Percentiles rank a stretch among this genome's conserved stretches.
phyloP scores from a whole-genome alignment of 225 moss, liverwort and hornwort species.

The Antitrichia curtipendula region DNA sequence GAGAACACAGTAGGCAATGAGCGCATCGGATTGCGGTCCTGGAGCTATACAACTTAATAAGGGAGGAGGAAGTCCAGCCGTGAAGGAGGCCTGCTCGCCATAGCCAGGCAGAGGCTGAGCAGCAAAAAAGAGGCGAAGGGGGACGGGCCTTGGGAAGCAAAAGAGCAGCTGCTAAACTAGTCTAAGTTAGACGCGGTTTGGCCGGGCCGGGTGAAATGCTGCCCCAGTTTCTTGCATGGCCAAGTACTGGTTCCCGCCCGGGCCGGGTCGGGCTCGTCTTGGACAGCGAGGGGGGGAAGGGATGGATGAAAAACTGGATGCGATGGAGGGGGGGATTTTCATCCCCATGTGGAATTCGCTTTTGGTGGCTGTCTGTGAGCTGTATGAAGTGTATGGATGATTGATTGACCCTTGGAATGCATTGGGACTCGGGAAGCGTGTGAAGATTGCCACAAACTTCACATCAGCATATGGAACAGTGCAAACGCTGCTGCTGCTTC shows the following conservation, averaged over 20 bases:
- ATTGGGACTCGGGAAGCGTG: background rate
- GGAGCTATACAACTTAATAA: background rate
- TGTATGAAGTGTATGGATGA: conserved; percentile 6
- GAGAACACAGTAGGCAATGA: background rate
- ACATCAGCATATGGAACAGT: background rate
- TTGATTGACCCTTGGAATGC: conserved; percentile 13
- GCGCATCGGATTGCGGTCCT: background rate
- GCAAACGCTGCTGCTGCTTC: background rate
- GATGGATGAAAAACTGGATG: background rate
- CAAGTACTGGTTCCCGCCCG: background rate
- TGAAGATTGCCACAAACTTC: conserved; percentile 6
- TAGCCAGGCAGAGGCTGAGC: conserved; percentile 13
- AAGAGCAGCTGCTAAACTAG: background rate
- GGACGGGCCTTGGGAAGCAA: background rate
- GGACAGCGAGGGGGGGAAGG: background rate
- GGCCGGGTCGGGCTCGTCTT: background rate
- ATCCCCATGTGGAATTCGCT: background rate
- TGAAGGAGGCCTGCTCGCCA: conserved; percentile 12
- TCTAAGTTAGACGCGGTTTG: background rate
- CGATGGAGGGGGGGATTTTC: background rate
- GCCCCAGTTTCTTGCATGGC: background rate
- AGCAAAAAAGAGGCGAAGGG: background rate
- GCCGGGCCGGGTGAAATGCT: background rate
- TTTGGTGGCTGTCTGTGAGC: conserved; percentile 16
- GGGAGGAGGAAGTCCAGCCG: background rate